Evolutionary conservation across 2,329 filamentous ascomycete genomes (phyloP), one percentile per base, ranked within the genome.

Genomic region (Cladobotryum protrusum): DNA sequence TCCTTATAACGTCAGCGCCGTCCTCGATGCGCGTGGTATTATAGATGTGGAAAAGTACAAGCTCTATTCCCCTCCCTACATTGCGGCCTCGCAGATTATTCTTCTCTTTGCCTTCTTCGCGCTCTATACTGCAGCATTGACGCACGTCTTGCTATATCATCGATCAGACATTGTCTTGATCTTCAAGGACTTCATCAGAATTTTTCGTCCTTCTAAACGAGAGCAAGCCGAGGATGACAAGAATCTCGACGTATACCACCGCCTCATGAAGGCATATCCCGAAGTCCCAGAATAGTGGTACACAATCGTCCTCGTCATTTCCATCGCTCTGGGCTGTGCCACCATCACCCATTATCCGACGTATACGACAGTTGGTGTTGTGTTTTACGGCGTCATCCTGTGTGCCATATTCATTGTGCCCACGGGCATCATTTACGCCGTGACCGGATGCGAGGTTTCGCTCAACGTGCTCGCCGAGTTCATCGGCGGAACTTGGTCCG

Each of bases 201-300:
- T 43, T 37, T 46, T 50, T 32, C 35, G 36, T 17, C 43, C 43
- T 1, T 41, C 43, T 2, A 42, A 41, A 24, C 33, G 36, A 32
- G 63, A 62, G 56, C 59, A 58, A 45, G 47, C 52, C 8, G 47
- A 59, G 0, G 47, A 59, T 8, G 56, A 46, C 4, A 56, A 61
- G 17, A 52, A 59, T 4, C 24, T 57, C 1, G 71, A 73, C 52
- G 61, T 74, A 2, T 75, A 78, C 58, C 71, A 70, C 49, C 66
- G 71, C 2, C 65, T 77, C 17, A 78, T 78, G 73, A 59, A 61
- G 11, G 56, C 56, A 1, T 78, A 78, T 54, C 65, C 63, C 3
- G 73, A 76, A 56, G 70, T 72, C 1, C 72, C 73, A 0, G 71
- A 75, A 43, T 75, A 71, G 72, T 75, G 72, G 71, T 77, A 75